Evolutionary conservation across 305 asterid species (phyloP).

Genomic region (Caryopteris hybrid): DNA sequence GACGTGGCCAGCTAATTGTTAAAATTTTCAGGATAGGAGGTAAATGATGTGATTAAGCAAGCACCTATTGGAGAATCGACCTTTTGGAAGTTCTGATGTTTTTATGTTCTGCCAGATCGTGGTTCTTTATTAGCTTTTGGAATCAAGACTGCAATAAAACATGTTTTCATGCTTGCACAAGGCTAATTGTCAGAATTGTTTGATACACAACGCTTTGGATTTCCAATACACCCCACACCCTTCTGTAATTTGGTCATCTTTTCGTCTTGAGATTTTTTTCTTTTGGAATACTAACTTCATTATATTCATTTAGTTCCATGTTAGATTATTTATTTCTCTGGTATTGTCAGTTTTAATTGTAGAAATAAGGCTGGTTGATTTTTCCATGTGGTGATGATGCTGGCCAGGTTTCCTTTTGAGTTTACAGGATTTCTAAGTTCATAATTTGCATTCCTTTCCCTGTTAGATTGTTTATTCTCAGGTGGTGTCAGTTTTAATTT

Average conservation of each 20-base stretch:
- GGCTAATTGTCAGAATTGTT: slow-evolving; percentile 13
- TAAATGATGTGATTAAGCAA: slow-evolving; percentile 5
- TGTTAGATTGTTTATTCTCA: too few species aligned
- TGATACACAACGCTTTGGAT: slow-evolving; percentile 16
- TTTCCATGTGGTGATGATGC: background rate
- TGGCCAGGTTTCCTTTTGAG: too few species aligned
- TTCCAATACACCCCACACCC: background rate
- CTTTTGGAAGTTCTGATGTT: background rate
- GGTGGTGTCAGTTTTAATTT: too few species aligned
- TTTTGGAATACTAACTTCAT: background rate
- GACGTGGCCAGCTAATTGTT: background rate
- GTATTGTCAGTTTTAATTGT: background rate
- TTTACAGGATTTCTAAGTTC: too few species aligned
- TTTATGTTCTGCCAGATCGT: slow-evolving; percentile 1
- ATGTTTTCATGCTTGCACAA: slow-evolving; percentile 1
- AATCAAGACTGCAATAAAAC: slow-evolving; percentile 17
- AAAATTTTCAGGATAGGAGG: slow-evolving; percentile 4
- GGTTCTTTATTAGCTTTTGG: background rate
- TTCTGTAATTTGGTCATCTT: slow-evolving; percentile 4
- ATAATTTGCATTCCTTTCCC: too few species aligned
- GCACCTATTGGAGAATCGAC: background rate
- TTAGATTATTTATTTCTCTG: background rate
- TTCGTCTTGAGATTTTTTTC: background rate
- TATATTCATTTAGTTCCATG: background rate
- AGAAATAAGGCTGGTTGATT: background rate